Conservation (phyloP, 257 asterid species). For the Rehmannia glutinosa region DNA sequence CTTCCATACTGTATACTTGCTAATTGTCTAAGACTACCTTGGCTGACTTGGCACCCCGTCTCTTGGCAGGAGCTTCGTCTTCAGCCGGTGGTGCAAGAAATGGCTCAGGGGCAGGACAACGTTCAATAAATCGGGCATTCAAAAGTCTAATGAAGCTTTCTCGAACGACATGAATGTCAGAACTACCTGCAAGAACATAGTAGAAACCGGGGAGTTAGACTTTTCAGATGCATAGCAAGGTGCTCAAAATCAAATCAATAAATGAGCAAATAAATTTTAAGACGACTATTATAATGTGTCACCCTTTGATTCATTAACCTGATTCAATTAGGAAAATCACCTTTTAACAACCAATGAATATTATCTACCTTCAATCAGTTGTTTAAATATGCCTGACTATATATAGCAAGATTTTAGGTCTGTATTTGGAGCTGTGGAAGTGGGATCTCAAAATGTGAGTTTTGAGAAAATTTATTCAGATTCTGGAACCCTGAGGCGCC, state of each 20-base stretch:
- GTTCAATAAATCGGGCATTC: conserved; percentile 67
- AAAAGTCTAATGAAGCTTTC: conserved; percentile 62
- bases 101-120: conserved; percentile 90
- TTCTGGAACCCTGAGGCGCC: not conserved
- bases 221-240: conserved; percentile 1
- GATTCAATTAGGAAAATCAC: not conserved
- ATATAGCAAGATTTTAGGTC: not conserved
- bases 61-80: conserved; percentile 45
- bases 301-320: not conserved
- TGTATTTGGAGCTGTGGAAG: not conserved
- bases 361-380: not conserved
- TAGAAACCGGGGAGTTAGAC: not conserved
- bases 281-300: not conserved
- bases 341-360: not conserved
- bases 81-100: conserved; percentile 51
- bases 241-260: not conserved
- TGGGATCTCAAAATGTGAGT: not conserved
- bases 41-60: conserved; percentile 40
- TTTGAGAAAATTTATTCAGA: not conserved
- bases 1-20: not conserved
- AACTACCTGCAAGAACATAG: conserved; percentile 43
- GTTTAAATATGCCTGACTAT: not conserved
- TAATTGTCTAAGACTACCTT: conserved; percentile 40
- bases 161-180: conserved; percentile 30
- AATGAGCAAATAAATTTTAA: not conserved